phyloP scores from a whole-genome alignment of 345 rosid species.

The Ricinus communis region DNA sequence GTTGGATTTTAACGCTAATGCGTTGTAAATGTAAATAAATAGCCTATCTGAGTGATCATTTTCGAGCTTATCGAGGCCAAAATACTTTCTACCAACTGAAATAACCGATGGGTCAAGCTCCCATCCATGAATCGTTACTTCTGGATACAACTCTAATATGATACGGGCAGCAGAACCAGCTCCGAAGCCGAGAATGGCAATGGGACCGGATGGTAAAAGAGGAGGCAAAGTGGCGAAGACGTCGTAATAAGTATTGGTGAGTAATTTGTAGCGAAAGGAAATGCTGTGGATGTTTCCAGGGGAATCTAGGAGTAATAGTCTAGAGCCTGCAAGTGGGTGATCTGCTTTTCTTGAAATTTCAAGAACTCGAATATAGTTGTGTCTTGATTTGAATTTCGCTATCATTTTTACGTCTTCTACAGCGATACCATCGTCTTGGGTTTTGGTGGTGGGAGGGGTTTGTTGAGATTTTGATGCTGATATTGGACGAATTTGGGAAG shows the following conservation, averaged over 20 bases:
- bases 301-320: slow-evolving; percentile 77
- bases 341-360: slow-evolving; percentile 64
- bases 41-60: slow-evolving; percentile 52
- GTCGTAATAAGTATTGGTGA: slow-evolving; percentile 81
- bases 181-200: slow-evolving; percentile 82
- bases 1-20: slow-evolving; percentile 42
- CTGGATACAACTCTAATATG: slow-evolving; percentile 66
- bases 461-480: slow-evolving; percentile 17
- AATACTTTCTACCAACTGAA: slow-evolving; percentile 72
- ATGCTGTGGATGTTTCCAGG: slow-evolving; percentile 95
- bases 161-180: slow-evolving; percentile 77
- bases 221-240: slow-evolving; percentile 82
- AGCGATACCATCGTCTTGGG: slow-evolving; percentile 63
- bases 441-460: slow-evolving; percentile 11
- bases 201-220: slow-evolving; percentile 64
- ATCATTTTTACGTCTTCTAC: slow-evolving; percentile 55
- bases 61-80: slow-evolving; percentile 67
- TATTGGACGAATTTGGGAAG: neutral
- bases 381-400: slow-evolving; percentile 70
- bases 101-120: slow-evolving; percentile 87
- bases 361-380: slow-evolving; percentile 78
- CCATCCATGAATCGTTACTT: slow-evolving; percentile 67
- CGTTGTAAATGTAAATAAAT: slow-evolving; percentile 65
- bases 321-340: slow-evolving; percentile 70
- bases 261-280: slow-evolving; percentile 60